Evolutionary conservation across 305 asterid species (phyloP).

Genomic region (Ruellia speciosa): DNA sequence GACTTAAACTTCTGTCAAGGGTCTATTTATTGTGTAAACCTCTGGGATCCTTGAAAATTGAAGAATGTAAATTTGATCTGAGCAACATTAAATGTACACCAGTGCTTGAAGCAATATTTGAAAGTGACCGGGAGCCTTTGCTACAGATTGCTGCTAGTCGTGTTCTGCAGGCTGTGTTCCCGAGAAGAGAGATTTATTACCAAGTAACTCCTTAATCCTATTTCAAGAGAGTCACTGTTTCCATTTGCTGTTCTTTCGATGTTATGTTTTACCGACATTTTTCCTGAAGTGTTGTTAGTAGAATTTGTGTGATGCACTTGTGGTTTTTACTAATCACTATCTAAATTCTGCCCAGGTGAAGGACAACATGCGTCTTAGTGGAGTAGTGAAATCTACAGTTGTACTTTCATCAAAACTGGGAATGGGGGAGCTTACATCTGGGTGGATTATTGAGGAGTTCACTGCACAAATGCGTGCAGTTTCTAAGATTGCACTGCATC

Average conservation of each 20-base stretch:
- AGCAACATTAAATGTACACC: slow-evolving; percentile 62
- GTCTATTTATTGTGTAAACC: slow-evolving; percentile 56
- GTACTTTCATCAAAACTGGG: slow-evolving; percentile 75
- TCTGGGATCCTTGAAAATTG: slow-evolving; percentile 49
- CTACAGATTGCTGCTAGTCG: slow-evolving; percentile 81
- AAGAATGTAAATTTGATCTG: slow-evolving; percentile 54
- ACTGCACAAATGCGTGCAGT: slow-evolving; percentile 96
- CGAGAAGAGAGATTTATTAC: slow-evolving; percentile 77
- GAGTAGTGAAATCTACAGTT: slow-evolving; percentile 84
- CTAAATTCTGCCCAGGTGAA: slow-evolving; percentile 52
- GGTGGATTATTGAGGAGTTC: slow-evolving; percentile 91
- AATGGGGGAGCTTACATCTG: slow-evolving; percentile 71
- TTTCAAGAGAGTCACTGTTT: not conserved
- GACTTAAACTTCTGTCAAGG: slow-evolving; percentile 79
- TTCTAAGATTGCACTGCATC: slow-evolving; percentile 89
- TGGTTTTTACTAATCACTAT: slow-evolving; percentile 19
- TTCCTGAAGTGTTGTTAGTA: slow-evolving; percentile 8
- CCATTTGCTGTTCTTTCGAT: slow-evolving; percentile 8
- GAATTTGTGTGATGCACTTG: not conserved
- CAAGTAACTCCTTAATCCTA: slow-evolving; percentile 48
- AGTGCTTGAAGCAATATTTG: slow-evolving; percentile 77
- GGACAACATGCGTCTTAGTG: slow-evolving; percentile 85
- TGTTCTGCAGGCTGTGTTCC: slow-evolving; percentile 79
- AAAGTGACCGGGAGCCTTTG: slow-evolving; percentile 90
- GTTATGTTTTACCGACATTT: slow-evolving; percentile 17